Percentiles rank a stretch among this genome's conserved stretches.
These are phyloP conservation scores for Mallotus japonicus DNA, from an alignment of 441 rosid genomes.

Conservation along the genomic window DNA sequence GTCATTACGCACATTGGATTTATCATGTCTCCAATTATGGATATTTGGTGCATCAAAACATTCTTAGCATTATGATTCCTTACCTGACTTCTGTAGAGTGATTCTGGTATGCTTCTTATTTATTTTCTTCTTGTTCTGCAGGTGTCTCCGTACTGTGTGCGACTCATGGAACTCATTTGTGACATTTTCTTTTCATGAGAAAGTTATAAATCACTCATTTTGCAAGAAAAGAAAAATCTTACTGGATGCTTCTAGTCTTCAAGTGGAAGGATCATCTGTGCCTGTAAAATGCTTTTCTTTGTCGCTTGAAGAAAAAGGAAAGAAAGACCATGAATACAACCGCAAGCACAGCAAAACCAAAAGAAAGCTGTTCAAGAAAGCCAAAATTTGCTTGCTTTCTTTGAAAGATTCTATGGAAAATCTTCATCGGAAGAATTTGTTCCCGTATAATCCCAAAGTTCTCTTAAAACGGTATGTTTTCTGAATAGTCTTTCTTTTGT, in stretches of 20 bases:
- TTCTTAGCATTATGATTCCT: not conserved
- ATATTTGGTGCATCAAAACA: not conserved
- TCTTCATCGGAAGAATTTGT: slow-evolving; percentile 67
- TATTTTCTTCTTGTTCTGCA: slow-evolving; percentile 23
- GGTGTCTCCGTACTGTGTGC: slow-evolving; percentile 62
- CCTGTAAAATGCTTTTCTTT: slow-evolving; percentile 15
- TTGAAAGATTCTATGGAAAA: slow-evolving; percentile 59
- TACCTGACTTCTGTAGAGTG: slow-evolving; percentile 7
- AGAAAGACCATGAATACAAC: slow-evolving; percentile 13
- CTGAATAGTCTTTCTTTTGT: not conserved
- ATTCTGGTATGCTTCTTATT: slow-evolving; percentile 9
- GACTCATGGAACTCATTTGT: slow-evolving; percentile 60
- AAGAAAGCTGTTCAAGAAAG: slow-evolving; percentile 45
- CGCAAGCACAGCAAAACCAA: slow-evolving; percentile 12
- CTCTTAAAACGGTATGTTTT: slow-evolving; percentile 68
- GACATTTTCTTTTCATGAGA: slow-evolving; percentile 39
- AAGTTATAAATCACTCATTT: slow-evolving; percentile 31
- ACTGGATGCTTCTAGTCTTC: slow-evolving; percentile 31
- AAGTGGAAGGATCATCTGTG: slow-evolving; percentile 18
- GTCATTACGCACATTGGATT: not conserved
- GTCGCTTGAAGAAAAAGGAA: slow-evolving; percentile 22
- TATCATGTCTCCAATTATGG: no score
- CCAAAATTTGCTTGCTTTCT: slow-evolving; percentile 71
- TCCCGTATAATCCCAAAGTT: slow-evolving; percentile 78
- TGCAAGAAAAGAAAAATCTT: slow-evolving; percentile 53